Evolutionary conservation across 108 stramenopile species (phyloP), one percentile per base, ranked within the genome.

Genomic region (Cyclotella sp.): DNA sequence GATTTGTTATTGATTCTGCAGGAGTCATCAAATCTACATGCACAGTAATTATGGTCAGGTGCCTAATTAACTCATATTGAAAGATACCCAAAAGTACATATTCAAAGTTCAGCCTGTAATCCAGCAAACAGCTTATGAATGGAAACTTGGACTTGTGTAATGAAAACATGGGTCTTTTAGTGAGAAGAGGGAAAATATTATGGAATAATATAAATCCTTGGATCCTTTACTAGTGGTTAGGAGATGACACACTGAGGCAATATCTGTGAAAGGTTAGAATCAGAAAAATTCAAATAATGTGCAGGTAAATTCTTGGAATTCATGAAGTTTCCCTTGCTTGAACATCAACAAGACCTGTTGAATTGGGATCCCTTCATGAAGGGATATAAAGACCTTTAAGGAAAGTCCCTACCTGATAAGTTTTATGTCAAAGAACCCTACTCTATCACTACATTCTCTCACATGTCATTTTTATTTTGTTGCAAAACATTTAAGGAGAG

Each of bases 271-370:
- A 92, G 62, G 95, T 93, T 3, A 86, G 74, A 57, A 91, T 91
- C 54, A 83, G 87, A 39, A 93, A 96, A 52, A 87, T 96, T 53
- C 84, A 91, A 64, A 86, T 93, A 42, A 86, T 92, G 84, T 88
- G 88, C 55, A 63, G 86, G 19, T 89, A 91, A 43, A 44, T 96
- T 10, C 53, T 91, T 24, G 93, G 91, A 0, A 81, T 71, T 66
- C 88, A 92, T 67, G 91, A 93, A 11, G 68, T 82, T 13, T 68
- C 71, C 27, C 66, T 96, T 0, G 66, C 75, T 24, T 78, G 95
- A 44, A 76, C 82, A 4, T 53, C 89, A 13, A 84, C 93, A 40
- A 93, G 95, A 42, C 81, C 82, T 14, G 81, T 93, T 19, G 57
- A 79, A 28, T 47, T 93, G 18, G 84, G 59, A 27, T 60, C 74